These are phyloP conservation scores for Globisporangium orthogonon DNA, from an alignment of 352 stramenopile genomes.

Conservation along the genomic window DNA sequence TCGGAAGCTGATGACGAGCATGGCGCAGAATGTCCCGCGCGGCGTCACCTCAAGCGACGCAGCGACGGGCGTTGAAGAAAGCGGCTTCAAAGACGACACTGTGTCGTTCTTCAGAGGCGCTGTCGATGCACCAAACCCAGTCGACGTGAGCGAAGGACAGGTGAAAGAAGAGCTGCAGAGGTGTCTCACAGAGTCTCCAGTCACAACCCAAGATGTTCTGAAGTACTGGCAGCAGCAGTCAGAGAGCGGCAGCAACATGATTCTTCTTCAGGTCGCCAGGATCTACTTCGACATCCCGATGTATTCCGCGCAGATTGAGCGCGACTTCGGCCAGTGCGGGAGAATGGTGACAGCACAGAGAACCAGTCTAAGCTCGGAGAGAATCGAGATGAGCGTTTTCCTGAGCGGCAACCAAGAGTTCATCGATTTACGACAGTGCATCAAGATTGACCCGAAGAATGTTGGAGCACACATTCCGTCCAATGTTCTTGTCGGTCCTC, in stretches of 20 bases:
- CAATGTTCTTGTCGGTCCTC: background rate
- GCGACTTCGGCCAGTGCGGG: conserved; percentile 10
- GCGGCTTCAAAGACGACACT: background rate
- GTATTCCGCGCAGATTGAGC: conserved; percentile 11
- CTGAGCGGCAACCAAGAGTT: background rate
- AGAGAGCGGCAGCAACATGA: background rate
- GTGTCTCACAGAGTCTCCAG: background rate
- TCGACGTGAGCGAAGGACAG: background rate
- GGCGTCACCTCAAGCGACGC: background rate
- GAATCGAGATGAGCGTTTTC: background rate
- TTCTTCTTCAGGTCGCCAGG: conserved; percentile 7
- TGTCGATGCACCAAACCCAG: background rate
- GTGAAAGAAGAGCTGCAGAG: background rate
- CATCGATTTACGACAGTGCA: background rate
- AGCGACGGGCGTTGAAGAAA: background rate
- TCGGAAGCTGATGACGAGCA: background rate
- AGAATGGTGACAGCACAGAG: conserved; percentile 5
- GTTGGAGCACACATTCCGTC: background rate
- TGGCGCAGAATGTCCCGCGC: background rate
- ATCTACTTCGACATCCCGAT: conserved; percentile 4
- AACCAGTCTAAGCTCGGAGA: background rate
- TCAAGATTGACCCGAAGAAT: background rate
- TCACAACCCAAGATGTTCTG: background rate
- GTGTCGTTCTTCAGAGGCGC: background rate
- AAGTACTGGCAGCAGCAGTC: background rate